Evolutionary conservation across 192 early-diverging fungal genomes (phyloP), one percentile per base, ranked within the genome.

Genomic region (Paraglomus brasilianum): DNA sequence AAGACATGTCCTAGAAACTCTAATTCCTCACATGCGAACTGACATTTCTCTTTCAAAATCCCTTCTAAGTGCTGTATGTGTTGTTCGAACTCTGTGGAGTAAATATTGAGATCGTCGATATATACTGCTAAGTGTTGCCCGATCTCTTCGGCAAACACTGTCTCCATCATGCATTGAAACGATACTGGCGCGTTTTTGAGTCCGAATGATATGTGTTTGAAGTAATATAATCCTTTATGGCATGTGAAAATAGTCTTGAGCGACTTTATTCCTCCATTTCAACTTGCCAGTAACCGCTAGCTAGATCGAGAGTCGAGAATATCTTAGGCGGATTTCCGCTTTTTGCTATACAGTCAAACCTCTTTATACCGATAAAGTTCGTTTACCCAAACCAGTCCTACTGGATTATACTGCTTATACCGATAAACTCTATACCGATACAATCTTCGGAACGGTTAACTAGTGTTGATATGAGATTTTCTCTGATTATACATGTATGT

Each of bases 51-150:
- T n/a, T n/a, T n/a, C n/a, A 65, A 65, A n/a, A 36, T 13, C 10
- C 14, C 1, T 38, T 65, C 15, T 4, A 65, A 4, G 8, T 65
- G 11, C n/a, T 50, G 30, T 48, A 65, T 0, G 22, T 80, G 76
- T 22, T 75, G 51, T 15, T 75, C 71, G 1, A 75, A 14, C 0
- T 40, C 38, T 7, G 19, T 43, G 2, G 80, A 81, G 19, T 74
- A 79, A 5, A 78, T 46, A 8, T 72, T 30, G 3, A 78, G 70
- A 46, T 81, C 74, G 36, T 81, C 77, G 0, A 81, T 46, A n/a
- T 72, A 79, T 0, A 81, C 64, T 11, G 70, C 58, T 0, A 61
- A 57, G 13, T 51, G 71, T 0, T 39, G 9, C 9, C 63, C 47
- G 17, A 77, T 56, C 0, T 52, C 24, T 0, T 38, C 44, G 4